These are phyloP conservation scores for Panicum hallii DNA, from an alignment of 202 grass and related monocot species.

Conservation along the genomic window DNA sequence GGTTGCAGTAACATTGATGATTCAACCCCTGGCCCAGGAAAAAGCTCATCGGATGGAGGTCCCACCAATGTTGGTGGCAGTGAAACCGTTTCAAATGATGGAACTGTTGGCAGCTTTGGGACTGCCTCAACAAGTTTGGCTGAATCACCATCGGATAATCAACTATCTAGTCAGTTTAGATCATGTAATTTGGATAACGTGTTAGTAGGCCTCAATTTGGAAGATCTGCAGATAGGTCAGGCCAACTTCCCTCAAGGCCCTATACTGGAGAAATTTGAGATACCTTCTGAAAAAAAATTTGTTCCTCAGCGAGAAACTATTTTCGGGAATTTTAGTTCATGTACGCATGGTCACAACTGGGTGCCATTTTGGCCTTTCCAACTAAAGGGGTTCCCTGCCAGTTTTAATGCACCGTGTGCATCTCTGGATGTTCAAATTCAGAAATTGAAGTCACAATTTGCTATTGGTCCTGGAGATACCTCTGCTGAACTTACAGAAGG, in stretches of 20 bases:
- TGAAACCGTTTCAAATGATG: constrained; percentile 20
- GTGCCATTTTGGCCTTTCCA: constrained; percentile 64
- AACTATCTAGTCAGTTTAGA: constrained; percentile 33
- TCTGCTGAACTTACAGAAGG: constrained; percentile 72
- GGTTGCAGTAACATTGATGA: constrained; percentile 43
- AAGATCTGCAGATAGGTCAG: constrained; percentile 32
- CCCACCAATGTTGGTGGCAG: constrained; percentile 32
- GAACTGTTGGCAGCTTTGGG: constrained; percentile 12
- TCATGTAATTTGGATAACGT: constrained; percentile 13
- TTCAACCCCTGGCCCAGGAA: constrained; percentile 48
- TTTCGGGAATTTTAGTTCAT: constrained; percentile 63
- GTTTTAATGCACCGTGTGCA: constrained; percentile 48
- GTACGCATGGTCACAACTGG: constrained; percentile 63
- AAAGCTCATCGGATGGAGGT: constrained; percentile 56
- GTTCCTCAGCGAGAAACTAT: constrained; percentile 27
- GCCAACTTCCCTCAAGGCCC: constrained; percentile 30
- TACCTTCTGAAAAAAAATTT: constrained; percentile 40
- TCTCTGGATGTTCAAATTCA: constrained; percentile 62
- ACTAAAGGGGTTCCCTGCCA: constrained; percentile 44
- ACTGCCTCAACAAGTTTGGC: background rate
- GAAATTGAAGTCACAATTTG: constrained; percentile 74
- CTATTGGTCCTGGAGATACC: constrained; percentile 60
- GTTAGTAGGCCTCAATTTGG: constrained; percentile 37
- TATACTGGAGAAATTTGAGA: constrained; percentile 16
- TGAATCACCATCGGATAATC: constrained; percentile 24